Evolutionary conservation across 2,329 filamentous ascomycete species (phyloP).

Genomic region (Xylariaceae sp.): DNA sequence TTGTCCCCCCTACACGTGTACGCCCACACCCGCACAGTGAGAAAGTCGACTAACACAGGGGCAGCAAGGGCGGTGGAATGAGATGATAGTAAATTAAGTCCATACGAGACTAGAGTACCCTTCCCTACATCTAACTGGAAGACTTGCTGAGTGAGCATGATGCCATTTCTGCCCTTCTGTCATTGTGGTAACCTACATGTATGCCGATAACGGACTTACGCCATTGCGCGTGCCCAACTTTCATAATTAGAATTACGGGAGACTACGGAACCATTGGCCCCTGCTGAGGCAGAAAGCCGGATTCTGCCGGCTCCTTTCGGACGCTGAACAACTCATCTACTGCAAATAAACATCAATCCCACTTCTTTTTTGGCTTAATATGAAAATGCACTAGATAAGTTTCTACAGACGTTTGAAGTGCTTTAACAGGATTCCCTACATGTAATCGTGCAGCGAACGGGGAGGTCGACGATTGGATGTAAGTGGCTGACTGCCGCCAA

Average conservation of each 20-base stretch:
- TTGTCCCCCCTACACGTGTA: too few relatives aligned
- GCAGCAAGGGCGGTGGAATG: neutral
- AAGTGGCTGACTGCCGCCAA: conserved; percentile 22
- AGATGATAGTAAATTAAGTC: neutral
- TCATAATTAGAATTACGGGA: neutral
- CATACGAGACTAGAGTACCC: neutral
- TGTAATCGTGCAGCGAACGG: neutral
- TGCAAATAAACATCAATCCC: too few relatives aligned
- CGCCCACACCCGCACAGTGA: neutral
- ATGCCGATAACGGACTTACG: neutral
- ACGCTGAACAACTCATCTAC: neutral
- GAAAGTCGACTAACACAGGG: too few relatives aligned
- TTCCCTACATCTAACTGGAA: neutral
- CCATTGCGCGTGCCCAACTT: neutral
- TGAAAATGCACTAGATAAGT: neutral
- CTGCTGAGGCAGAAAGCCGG: neutral
- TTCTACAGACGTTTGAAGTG: neutral
- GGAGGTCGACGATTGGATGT: conserved; percentile 4
- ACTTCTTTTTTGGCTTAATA: neutral
- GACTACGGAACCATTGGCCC: neutral
- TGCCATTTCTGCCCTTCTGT: neutral
- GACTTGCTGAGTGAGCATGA: neutral
- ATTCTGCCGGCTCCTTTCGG: neutral
- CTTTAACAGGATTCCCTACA: too few relatives aligned
- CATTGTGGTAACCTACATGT: too few relatives aligned